Evolutionary conservation across 768 basidiomycete species (phyloP), one percentile per base, ranked within the genome.

Genomic region (Xerocomellus amylosporus): DNA sequence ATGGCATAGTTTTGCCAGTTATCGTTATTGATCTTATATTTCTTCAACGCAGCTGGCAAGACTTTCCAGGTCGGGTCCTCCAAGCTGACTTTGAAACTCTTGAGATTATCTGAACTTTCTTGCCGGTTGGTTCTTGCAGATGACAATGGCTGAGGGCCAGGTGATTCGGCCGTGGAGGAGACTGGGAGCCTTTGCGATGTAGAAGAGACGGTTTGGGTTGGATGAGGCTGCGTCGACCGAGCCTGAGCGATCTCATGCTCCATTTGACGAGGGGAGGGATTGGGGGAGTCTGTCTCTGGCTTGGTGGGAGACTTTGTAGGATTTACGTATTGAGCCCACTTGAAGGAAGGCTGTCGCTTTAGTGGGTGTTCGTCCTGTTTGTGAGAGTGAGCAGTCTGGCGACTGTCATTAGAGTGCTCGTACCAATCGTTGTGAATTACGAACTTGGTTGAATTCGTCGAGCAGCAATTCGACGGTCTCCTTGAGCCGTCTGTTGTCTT

Each of bases 21-120:
- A 59, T 98, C 97, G 61, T 92, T 92, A 71, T 96, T 93, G 73
- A 98, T 98, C 67, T 92, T 94, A 71, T 99, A 99, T 72, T 98
- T 98, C 75, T 98, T 98, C 58, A 99, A 76, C 15, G 97, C 97
- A 0, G 97, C 97, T 2, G 97, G 97, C 15, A 99, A 77, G 20
- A 99, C 97, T 68, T 98, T 98, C 88, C 91, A 98, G 31, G 96
- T 97, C 0, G 97, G 97, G 69, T 99, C 97, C 51, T 98, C 96
- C 53, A 99, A 71, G 60, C 91, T 97, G 55, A 99, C 96, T 71
- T 96, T 93, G 83, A 99, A 98, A 64, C 88, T 92, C 75, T 95
- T 93, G 58, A 92, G 78, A 61, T 90, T 92, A 63, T 85, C 79
- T 12, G 76, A 69, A 60, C 83, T 89, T 39, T 90, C 88, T 63